phyloP scores from a whole-genome alignment of 768 basidiomycete species.

The Tricholoma hemisulphureum region DNA sequence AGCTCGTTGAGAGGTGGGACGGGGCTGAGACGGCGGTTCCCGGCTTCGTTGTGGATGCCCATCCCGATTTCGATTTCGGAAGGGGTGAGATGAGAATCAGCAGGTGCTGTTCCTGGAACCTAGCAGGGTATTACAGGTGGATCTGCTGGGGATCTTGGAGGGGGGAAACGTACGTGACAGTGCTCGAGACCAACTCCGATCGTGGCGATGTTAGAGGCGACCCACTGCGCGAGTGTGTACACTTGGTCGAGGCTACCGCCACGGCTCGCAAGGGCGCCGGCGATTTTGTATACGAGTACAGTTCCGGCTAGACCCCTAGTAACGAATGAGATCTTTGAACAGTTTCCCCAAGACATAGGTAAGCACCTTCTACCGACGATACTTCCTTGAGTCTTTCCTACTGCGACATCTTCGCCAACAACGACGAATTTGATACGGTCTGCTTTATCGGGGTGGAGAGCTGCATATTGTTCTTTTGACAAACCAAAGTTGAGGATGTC shows the following conservation, averaged over 20 bases:
- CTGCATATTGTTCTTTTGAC: constrained; percentile 80
- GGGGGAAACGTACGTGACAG: constrained; percentile 58
- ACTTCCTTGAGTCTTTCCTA: constrained; percentile 74
- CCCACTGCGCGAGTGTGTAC: constrained; percentile 60
- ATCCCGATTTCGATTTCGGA: constrained; percentile 85
- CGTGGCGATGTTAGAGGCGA: constrained; percentile 68
- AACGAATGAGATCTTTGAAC: not conserved
- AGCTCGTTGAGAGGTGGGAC: constrained; percentile 70
- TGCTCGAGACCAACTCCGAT: constrained; percentile 88
- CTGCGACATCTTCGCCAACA: constrained; percentile 89
- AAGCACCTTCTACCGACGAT: constrained; percentile 83
- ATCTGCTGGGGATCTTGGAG: not conserved
- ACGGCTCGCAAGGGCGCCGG: constrained; percentile 72
- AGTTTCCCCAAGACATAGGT: too few species aligned
- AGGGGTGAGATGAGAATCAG: constrained; percentile 51
- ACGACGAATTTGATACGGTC: constrained; percentile 72
- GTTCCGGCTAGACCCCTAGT: constrained; percentile 80
- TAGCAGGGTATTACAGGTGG: constrained; percentile 21
- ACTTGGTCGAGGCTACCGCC: constrained; percentile 72
- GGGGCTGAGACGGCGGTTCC: constrained; percentile 63
- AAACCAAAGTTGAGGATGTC: constrained; percentile 91
- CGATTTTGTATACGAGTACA: constrained; percentile 86
- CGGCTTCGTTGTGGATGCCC: constrained; percentile 91
- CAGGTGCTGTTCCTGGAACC: constrained; percentile 75
- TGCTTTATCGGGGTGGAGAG: constrained; percentile 63